Evolutionary conservation across 2,329 filamentous ascomycete species (phyloP), one percentile per base, ranked within the genome.

Genomic region (Aureobasidium sp.): DNA sequence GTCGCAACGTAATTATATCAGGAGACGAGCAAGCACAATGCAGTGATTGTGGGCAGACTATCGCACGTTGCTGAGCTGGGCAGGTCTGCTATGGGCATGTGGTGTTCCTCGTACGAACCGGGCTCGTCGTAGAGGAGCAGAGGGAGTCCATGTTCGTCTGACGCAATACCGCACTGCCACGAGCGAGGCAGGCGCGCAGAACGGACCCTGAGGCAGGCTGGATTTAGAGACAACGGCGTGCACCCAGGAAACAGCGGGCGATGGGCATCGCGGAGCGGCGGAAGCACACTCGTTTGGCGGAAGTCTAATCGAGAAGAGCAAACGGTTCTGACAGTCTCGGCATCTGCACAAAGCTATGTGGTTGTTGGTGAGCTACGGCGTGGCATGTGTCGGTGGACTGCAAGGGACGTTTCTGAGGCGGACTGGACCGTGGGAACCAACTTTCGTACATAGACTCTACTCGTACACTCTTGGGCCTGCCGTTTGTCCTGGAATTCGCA

Each of bases 301-400:
- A 50, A 60, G 57, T 60, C 57, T 60, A 60, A 60, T 50, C 15
- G 31, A 22, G 45, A 60, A n/a, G 35, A 33, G 44, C 57, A 54
- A 50, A 60, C 57, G 57, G 57, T 24, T 31, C 45, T 50, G 57
- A 50, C 39, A 60, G 45, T 50, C 57, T 60, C 45, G 57, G 57
- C 57, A 50, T 24, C 44, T 60, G 33, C 39, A 50, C 29, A 50
- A 31, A 22, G 44, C 35, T 59, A 39, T 31, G 44, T 39, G 33
- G n/a, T 49, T 60, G 57, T 29, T 59, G 44, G 45, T 48, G 52
- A n/a, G 52, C 52, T 44, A 40, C 54, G 29, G 54, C 22, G 35
- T 49, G 57, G 57, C 57, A 60, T 60, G 57, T 60, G 45, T 50
- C 44, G 15, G 27, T 29, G 31, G 53, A n/a, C 54, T 58, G 54